Evolutionary conservation across 139 green algal species (phyloP).

Genomic region (Coelastrella sp.): DNA sequence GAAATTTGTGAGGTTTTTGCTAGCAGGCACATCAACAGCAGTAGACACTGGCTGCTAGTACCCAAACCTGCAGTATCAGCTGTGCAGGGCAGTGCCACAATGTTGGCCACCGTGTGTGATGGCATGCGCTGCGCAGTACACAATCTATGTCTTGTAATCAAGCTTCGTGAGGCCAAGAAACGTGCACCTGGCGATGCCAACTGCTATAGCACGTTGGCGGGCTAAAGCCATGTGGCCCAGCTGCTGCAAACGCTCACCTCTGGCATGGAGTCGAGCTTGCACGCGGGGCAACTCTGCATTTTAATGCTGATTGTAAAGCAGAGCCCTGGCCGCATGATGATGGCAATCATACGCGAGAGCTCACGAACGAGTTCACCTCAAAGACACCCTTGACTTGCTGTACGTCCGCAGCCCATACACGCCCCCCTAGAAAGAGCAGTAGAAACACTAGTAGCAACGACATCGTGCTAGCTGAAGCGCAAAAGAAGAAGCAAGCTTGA

Average conservation of each 20-base stretch:
- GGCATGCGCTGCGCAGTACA: no score
- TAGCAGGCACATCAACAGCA: no score
- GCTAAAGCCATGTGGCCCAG: neutral
- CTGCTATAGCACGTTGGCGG: neutral
- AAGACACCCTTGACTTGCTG: constrained; percentile 19
- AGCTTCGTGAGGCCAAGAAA: no score
- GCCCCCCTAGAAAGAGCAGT: neutral
- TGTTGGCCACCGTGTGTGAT: no score
- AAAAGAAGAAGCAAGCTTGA: no score
- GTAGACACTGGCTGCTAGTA: no score
- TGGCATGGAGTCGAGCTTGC: constrained; percentile 16
- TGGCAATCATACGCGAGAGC: neutral
- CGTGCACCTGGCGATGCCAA: no score
- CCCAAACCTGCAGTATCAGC: no score
- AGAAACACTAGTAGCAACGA: neutral
- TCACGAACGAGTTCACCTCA: neutral
- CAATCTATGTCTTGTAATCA: no score
- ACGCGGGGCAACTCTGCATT: constrained; percentile 15
- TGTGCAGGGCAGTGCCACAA: no score
- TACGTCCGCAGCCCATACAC: neutral
- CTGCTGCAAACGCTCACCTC: neutral
- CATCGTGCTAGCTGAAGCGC: no score
- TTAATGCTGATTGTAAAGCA: neutral
- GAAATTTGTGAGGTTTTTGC: no score
- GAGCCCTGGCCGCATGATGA: neutral